Evolutionary conservation across 768 basidiomycete genomes (phyloP), one percentile per base, ranked within the genome.

Genomic region (Boletus speciosus): DNA sequence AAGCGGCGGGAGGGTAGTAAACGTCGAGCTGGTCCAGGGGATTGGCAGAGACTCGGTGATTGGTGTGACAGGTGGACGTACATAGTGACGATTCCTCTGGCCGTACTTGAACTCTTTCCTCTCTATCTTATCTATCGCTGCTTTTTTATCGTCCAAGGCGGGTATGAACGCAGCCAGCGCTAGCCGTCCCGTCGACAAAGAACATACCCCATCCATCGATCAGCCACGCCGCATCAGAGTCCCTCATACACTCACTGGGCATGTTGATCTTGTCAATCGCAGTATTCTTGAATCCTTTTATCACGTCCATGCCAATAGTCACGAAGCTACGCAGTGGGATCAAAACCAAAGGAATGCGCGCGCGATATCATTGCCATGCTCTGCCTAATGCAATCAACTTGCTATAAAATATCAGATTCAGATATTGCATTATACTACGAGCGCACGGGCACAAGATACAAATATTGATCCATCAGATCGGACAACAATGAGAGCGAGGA

Each of bases 61-160:
- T 4, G 11, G 36, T 16, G 10, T 25, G 35, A 39, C 25, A 3
- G 32, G 15, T 31, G 27, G 31, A 54, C 60, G 52, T 34, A 65
- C 71, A 6, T 66, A 78, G 79, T 73, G 32, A 77, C 80, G 21
- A 72, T 76, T 15, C 63, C 48, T 53, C 34, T 59, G 47, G 2
- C 84, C 83, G 59, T 82, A 88, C 47, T 76, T 69, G 71, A 86
- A 84, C 1, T 82, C 81, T 61, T 75, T 78, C 43, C 73, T 69
- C 3, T 80, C 73, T n/a, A 79, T 72, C 45, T 71, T 68, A 16
- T 73, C 60, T 37, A 88, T 86, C 8, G 74, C 67, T 3, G 65
- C 62, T 8, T 76, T 76, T 11, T 76, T 78, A 21, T 73, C 67
- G 55, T 81, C 77, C 10, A 86, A 66, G 10, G 83, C 55, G 1